A percentile compares a stretch with the other conserved stretches of the same genome.
Evolutionary conservation across 2,329 filamentous ascomycete species (phyloP).

Genomic region (Cryphonectria carpinicola): DNA sequence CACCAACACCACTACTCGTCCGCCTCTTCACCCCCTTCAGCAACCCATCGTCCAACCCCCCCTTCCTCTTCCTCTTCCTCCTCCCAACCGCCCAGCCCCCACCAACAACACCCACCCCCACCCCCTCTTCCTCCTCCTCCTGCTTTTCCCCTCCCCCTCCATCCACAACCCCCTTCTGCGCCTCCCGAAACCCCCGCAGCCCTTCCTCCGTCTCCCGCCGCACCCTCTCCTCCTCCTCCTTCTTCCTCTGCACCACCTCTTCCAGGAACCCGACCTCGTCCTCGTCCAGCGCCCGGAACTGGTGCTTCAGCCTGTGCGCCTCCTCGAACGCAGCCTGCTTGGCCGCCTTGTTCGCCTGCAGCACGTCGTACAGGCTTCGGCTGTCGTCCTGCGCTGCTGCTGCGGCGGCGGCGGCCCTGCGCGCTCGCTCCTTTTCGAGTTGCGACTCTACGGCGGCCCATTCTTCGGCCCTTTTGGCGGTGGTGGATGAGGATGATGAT

Average conservation of each 20-base stretch:
- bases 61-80: conserved; percentile 27
- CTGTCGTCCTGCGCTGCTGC: conserved; percentile 38
- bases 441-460: conserved; percentile 70
- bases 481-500: conserved; percentile 17
- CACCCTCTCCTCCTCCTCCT: conserved; percentile 58
- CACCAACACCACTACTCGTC: conserved; percentile 13
- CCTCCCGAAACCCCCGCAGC: conserved; percentile 58
- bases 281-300: conserved; percentile 77
- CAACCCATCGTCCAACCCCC: conserved; percentile 20
- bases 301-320: conserved; percentile 70
- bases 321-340: conserved; percentile 86
- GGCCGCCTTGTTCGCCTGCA: conserved; percentile 84
- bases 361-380: conserved; percentile 70
- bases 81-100: conserved; percentile 16
- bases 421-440: conserved; percentile 62
- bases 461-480: conserved; percentile 43
- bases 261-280: conserved; percentile 79
- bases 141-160: conserved; percentile 19
- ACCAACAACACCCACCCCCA: neutral
- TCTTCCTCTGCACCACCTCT: conserved; percentile 54
- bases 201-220: conserved; percentile 61
- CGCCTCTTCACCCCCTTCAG: conserved; percentile 32
- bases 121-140: conserved; percentile 13
- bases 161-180: conserved; percentile 43
- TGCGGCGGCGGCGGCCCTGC: conserved; percentile 48